Base-by-base conservation (phyloP, 2,329 filamentous ascomycete species). In the Phyllosticta citriasiana region DNA sequence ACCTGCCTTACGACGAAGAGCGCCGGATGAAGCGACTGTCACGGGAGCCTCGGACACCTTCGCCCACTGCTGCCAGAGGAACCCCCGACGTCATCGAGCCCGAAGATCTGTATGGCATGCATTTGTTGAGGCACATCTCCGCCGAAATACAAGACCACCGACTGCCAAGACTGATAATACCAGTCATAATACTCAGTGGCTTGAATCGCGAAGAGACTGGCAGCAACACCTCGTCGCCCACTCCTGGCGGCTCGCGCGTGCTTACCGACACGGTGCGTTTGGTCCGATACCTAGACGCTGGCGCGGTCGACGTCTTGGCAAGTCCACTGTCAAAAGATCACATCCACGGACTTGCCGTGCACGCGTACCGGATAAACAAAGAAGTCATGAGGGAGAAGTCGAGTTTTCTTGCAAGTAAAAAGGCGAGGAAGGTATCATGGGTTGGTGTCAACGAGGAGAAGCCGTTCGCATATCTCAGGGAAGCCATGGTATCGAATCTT, bases 401-500 rank as follows among this genome's bases (percentile, higher is more conserved):
- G 63, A 84, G 85, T 19, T 82, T 91, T 64, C 71, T 91, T 61
- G 87, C 88, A 63, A 79, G 88, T 63, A 88, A 87, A 69, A 85
- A 87, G 66, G 85, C 87, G 53, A 83, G 91, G 60, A 95, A 95
- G 73, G 84, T 91, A 59, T 96, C 92, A 0, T 96, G 92, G 92
- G 91, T 96, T 52, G 91, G 92, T 26, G 82, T 95, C 10, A 84
- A 89, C 69, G 89, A 93, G 66, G 84, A 90, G 67, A 88, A 92
- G 71, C 91, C 91, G 1, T 96, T 91, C 76, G 87, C 90, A 16
- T 96, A 96, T 74, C 77, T 97, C 60, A 83, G 92, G 63, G 92
- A 97, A 76, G 89, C 89, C 57, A 96, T 97, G 91, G 92, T 97
- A 4, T 94, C 91, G 1, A 87, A 87, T 61, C 80, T 97, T 62